Evolutionary conservation across 495 filamentous ascomycete species (phyloP).

Genomic region (Letharia lupina): DNA sequence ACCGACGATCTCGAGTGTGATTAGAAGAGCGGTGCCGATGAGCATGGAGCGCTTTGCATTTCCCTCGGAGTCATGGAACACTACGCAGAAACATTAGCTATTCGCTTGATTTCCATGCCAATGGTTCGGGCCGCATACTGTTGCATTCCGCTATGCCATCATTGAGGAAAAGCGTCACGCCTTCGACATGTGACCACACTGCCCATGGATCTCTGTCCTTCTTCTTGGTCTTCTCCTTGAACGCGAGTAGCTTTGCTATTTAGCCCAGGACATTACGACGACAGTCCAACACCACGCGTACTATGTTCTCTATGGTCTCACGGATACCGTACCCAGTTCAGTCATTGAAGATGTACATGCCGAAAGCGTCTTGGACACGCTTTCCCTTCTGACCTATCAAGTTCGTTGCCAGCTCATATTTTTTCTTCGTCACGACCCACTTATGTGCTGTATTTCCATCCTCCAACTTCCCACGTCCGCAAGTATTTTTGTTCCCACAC

Average conservation of each 20-base stretch:
- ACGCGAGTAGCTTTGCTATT: slow-evolving; percentile 29
- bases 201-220: slow-evolving; percentile 31
- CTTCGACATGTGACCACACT: slow-evolving; percentile 31
- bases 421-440: slow-evolving; percentile 34
- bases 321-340: slow-evolving; percentile 31
- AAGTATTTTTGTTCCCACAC: slow-evolving; percentile 23
- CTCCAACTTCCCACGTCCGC: slow-evolving; percentile 34
- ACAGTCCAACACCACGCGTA: slow-evolving; percentile 5
- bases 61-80: slow-evolving; percentile 25
- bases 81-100: slow-evolving; percentile 11
- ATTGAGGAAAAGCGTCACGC: slow-evolving; percentile 24
- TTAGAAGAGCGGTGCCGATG: slow-evolving; percentile 30
- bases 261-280: not conserved
- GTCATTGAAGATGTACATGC: slow-evolving; percentile 38
- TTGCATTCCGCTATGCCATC: not conserved
- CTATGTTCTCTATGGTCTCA: slow-evolving; percentile 36
- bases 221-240: slow-evolving; percentile 27
- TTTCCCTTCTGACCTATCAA: slow-evolving; percentile 17
- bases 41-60: slow-evolving; percentile 19
- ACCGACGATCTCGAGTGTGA: slow-evolving; percentile 29
- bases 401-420: slow-evolving; percentile 19
- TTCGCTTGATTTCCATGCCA: slow-evolving; percentile 15
- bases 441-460: slow-evolving; percentile 36
- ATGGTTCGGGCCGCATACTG: not conserved
- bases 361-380: slow-evolving; percentile 34